A percentile compares a stretch with the other conserved stretches of the same genome.
Conservation (phyloP, 257 asterid species). For the Mitragyna speciosa region DNA sequence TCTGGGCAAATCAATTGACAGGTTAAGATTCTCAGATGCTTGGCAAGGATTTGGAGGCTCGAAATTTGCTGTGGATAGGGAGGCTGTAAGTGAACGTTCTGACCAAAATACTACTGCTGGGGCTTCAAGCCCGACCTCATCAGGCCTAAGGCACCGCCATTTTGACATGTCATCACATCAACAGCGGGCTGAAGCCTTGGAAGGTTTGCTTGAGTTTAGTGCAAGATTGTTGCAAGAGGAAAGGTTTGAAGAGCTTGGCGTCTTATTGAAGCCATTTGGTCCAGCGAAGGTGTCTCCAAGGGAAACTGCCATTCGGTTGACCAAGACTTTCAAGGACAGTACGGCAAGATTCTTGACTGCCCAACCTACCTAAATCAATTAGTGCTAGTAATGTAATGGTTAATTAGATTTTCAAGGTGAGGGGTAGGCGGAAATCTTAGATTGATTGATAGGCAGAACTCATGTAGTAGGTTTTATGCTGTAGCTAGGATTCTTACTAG, state of each 20-base stretch:
- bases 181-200: conserved; percentile 89
- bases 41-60: conserved; percentile 57
- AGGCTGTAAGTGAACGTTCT: conserved; percentile 64
- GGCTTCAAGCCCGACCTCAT: conserved; percentile 81
- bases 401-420: conserved; percentile 33
- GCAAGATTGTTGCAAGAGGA: conserved; percentile 76
- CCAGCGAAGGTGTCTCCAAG: conserved; percentile 86
- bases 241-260: conserved; percentile 83
- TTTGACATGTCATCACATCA: conserved; percentile 77
- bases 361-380: conserved; percentile 21
- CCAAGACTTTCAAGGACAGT: conserved; percentile 84
- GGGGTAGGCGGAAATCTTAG: conserved; percentile 21
- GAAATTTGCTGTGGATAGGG: conserved; percentile 32
- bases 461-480: not conserved
- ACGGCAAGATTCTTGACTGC: conserved; percentile 26
- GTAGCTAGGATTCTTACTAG: conserved; percentile 11
- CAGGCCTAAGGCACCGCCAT: conserved; percentile 63
- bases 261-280: conserved; percentile 77
- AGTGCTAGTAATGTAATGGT: conserved; percentile 20
- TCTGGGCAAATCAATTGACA: conserved; percentile 48
- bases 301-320: conserved; percentile 93
- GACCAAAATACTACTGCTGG: conserved; percentile 93
- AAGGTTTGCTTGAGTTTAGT: conserved; percentile 88
- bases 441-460: conserved; percentile 2
- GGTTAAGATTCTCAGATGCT: conserved; percentile 44